These are phyloP conservation scores for Neofusicoccum sp. DNA, from an alignment of 2,329 filamentous ascomycete genomes.

Conservation along the genomic window DNA sequence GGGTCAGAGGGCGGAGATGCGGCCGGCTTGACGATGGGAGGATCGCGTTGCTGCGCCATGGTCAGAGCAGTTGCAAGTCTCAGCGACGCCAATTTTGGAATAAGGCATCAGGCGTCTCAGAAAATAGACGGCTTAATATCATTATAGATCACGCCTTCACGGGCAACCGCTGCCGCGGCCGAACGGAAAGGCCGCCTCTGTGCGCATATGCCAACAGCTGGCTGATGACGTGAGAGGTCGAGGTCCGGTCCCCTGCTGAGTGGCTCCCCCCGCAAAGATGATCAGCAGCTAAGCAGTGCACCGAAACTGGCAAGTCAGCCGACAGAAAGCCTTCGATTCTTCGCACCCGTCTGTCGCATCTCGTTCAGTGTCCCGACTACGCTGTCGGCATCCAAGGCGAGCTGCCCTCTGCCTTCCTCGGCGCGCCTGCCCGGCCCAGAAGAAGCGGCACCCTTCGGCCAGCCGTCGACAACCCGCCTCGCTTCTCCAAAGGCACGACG, in stretches of 20 bases:
- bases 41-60: constrained; percentile 19
- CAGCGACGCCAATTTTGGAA: background rate
- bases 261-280: background rate
- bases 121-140: background rate
- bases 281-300: constrained; percentile 1
- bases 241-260: background rate
- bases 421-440: no score
- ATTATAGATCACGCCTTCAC: background rate
- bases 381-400: no score
- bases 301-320: background rate
- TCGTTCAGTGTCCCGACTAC: background rate
- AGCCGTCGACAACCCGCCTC: no score
- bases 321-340: constrained; percentile 2
- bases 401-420: no score
- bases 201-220: background rate
- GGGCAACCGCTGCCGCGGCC: background rate
- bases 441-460: no score
- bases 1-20: constrained; percentile 33
- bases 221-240: background rate
- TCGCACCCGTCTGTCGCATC: background rate
- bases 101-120: no score
- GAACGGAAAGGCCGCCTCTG: background rate
- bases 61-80: background rate
- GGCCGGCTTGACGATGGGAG: constrained; percentile 40
- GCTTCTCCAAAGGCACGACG: no score